Percentiles rank a stretch among this genome's conserved stretches.
These are phyloP conservation scores for Leonotis leonurus DNA, from an alignment of 257 asterid genomes.

Conservation along the genomic window DNA sequence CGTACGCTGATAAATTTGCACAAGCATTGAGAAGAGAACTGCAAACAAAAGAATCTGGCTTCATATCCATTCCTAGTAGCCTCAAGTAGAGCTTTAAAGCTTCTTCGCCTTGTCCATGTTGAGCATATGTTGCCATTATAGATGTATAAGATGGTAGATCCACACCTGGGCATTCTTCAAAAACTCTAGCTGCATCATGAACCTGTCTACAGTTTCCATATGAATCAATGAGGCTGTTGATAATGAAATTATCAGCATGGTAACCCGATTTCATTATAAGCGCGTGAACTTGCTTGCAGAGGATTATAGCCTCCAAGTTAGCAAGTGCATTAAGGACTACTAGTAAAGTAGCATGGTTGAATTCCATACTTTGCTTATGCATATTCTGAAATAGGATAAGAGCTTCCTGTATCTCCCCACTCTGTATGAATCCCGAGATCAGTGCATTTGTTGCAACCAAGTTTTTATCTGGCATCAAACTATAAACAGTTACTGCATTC, in stretches of 20 bases:
- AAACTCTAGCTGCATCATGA: conserved; percentile 44
- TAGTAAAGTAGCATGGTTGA: conserved; percentile 50
- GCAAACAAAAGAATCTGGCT: conserved; percentile 68
- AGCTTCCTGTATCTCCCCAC: conserved; percentile 41
- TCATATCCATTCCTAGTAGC: no score
- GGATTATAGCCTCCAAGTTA: conserved; percentile 24
- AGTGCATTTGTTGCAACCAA: conserved; percentile 52
- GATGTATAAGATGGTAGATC: no score
- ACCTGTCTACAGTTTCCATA: no score
- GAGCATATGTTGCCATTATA: conserved; percentile 60
- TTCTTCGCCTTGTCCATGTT: conserved; percentile 63
- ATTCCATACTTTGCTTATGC: conserved; percentile 29
- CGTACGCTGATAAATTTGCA: conserved; percentile 69
- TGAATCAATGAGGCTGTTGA: conserved; percentile 55
- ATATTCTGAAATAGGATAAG: conserved; percentile 40
- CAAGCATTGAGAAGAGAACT: conserved; percentile 65
- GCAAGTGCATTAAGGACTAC: conserved; percentile 57
- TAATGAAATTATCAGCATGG: conserved; percentile 41
- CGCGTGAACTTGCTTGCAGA: conserved; percentile 51
- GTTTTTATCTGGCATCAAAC: conserved; percentile 39
- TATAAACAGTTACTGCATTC: conserved; percentile 41
- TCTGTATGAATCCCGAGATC: conserved; percentile 49
- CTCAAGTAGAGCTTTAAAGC: no score
- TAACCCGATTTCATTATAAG: conserved; percentile 49
- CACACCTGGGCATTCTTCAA: conserved; percentile 44